Percentiles rank a stretch among this genome's conserved stretches.
Evolutionary conservation across 1,139 yeast genomes (phyloP).

Genomic region (Taphrina populina): DNA sequence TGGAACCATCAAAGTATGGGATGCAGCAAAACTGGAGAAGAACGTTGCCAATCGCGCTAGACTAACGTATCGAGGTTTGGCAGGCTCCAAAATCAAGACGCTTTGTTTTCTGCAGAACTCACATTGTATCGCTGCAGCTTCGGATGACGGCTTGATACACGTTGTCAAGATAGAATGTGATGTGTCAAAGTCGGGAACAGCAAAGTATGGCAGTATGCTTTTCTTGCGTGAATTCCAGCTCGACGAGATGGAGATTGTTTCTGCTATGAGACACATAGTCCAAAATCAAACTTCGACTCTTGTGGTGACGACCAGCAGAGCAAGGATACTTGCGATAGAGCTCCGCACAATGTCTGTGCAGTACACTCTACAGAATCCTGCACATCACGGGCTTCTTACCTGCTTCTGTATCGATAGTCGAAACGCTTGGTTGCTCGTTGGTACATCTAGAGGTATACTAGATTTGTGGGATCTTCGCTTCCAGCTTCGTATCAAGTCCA

Average conservation of each 20-base stretch:
- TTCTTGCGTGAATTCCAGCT: conserved; percentile 52
- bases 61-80: conserved; percentile 42
- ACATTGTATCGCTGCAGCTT: conserved; percentile 65
- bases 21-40: conserved; percentile 61
- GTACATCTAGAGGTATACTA: conserved; percentile 71
- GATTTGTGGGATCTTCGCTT: conserved; percentile 83
- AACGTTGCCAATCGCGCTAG: conserved; percentile 64
- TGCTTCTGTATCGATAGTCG: conserved; percentile 59
- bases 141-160: conserved; percentile 62
- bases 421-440: conserved; percentile 65
- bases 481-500: conserved; percentile 57
- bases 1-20: conserved; percentile 79
- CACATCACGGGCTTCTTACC: conserved; percentile 64
- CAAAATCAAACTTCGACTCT: conserved; percentile 41
- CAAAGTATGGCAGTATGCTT: conserved; percentile 46
- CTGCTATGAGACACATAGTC: conserved; percentile 47
- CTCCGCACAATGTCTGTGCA: conserved; percentile 57
- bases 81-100: conserved; percentile 42
- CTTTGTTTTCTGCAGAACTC: conserved; percentile 57
- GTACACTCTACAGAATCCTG: conserved; percentile 55
- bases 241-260: conserved; percentile 49
- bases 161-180: conserved; percentile 59
- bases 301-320: conserved; percentile 56
- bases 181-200: conserved; percentile 44
- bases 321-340: conserved; percentile 59